A percentile compares a stretch with the other conserved stretches of the same genome.
Conservation (phyloP, 176 grass and related monocot genomes). For the barley (Hordeum vulgare) region DNA sequence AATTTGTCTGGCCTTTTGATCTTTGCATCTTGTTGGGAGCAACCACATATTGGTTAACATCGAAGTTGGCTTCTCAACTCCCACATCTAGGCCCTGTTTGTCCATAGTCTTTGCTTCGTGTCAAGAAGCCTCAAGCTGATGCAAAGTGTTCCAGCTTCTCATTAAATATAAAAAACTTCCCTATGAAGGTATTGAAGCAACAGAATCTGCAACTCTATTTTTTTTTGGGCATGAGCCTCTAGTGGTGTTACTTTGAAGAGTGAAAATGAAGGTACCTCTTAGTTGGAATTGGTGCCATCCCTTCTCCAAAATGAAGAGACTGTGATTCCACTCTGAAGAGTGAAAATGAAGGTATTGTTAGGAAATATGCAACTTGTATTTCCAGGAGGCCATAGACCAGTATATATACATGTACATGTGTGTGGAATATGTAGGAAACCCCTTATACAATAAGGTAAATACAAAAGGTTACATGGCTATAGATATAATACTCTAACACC, state of each 20-base stretch:
- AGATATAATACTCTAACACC: too few species aligned
- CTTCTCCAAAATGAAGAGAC: background rate
- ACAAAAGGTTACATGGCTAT: too few species aligned
- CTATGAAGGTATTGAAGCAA: background rate
- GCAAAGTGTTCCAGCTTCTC: background rate
- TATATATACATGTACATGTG: too few species aligned
- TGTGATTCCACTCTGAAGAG: background rate
- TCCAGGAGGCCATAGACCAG: too few species aligned
- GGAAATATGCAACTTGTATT: too few species aligned
- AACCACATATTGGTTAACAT: background rate
- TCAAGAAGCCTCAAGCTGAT: background rate
- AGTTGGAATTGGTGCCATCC: background rate
- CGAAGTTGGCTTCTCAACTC: background rate
- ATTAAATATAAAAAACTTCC: background rate
- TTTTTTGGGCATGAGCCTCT: background rate
- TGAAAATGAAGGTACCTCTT: background rate
- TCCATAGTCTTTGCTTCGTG: background rate
- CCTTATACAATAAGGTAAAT: too few species aligned
- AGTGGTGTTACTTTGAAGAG: background rate
- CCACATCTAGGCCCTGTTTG: background rate
- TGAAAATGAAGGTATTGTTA: background rate
- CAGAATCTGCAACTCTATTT: background rate
- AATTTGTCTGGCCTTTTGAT: background rate
- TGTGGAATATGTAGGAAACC: too few species aligned
- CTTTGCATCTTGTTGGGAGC: background rate